Evolutionary conservation across 768 basidiomycete species (phyloP), one percentile per base, ranked within the genome.

Genomic region (Mrakia frigida): DNA sequence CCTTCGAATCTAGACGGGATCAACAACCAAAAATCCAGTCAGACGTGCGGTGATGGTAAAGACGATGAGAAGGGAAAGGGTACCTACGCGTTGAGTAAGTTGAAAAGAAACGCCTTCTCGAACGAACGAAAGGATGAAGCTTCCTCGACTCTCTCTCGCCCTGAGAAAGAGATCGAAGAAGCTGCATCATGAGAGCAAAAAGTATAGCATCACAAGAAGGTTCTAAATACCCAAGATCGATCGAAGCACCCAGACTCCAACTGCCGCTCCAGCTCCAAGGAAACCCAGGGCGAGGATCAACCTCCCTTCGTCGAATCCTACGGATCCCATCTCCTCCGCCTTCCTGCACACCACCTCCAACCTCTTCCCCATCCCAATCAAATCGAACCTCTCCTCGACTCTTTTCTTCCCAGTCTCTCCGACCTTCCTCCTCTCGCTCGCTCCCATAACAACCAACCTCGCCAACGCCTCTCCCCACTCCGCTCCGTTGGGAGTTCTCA

Each of bases 401-500:
- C 95, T 85, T 60, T 83, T 80, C 79, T 86, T 88, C 0, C 91
- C 91, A 2, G 89, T 85, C 39, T 80, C 81, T 1, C 86, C 86
- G 79, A 98, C 82, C 13, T 82, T 84, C 33, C 80, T 77, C 39
- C 90, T 84, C 63, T 89, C 87, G 1, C 79, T 81, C 0, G 74
- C 41, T 4, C 79, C 73, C 70, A 85, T 76, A 4, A 69, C 61
- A 10, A 85, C 71, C 61, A 97, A 89, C 63, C 89, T 87, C 5
- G 81, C 78, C 60, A 98, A 81, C 2, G 89, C 89, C 10, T 86
- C 84, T 2, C 91, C 88, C 96, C 96, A 98, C 6, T 86, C 82
- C 0, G 86, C 84, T 0, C 89, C 80, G 28, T 88, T 86, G 0
- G 94, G 91, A 0, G 84, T 76, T 28, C 89, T 86, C 25, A 97